Base-by-base conservation (phyloP, 768 basidiomycete species). In the Leccinum subgranulosum region DNA sequence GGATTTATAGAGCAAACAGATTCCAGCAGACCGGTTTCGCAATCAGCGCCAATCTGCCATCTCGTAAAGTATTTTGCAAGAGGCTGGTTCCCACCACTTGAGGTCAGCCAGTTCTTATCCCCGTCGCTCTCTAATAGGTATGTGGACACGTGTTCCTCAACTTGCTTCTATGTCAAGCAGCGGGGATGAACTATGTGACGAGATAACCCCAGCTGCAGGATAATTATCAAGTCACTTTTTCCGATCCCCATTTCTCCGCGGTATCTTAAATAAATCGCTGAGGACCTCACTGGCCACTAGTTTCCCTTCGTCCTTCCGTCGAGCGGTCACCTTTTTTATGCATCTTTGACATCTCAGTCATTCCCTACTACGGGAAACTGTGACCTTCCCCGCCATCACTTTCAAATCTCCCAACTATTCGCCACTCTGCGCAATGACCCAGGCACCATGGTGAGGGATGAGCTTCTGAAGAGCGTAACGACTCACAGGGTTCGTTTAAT, bases 61-160 rank as follows among this genome's bases (percentile, higher is more conserved):
- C 47, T 36, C 67, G 67, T 67, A 67, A 69, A 67, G 61, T 53
- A 27, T 45, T 47, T 52, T 46, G 48, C 48, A 48, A 33, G 23
- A 23, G 23, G 52, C 21, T 49, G 29, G 27, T 60, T 69, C 66
- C 49, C 66, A 68, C 66, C 66, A 21, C 58, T 46, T 36, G 39
- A 29, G 12, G 34, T 41, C 47, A 41, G n/a, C 19, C 25, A 45
- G 49, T 43, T 58, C 48, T 53, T 63, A 49, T 57, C 51, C 61
- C 59, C 51, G 51, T 58, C 31, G 1, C 46, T 41, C 58, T 58
- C 41, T 36, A 54, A 64, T 55, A 57, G 58, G 65, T 60, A 68
- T 68, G 48, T 47, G 29, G 21, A 54, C 65, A 67, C 58, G 65
- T 64, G 59, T 49, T 47, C 14, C 31, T 53, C 45, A 9, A 46